Percentiles rank a stretch among this genome's conserved stretches.
phyloP scores from a whole-genome alignment of 176 grass and related monocot genomes.

The Aechmea fasciata region DNA sequence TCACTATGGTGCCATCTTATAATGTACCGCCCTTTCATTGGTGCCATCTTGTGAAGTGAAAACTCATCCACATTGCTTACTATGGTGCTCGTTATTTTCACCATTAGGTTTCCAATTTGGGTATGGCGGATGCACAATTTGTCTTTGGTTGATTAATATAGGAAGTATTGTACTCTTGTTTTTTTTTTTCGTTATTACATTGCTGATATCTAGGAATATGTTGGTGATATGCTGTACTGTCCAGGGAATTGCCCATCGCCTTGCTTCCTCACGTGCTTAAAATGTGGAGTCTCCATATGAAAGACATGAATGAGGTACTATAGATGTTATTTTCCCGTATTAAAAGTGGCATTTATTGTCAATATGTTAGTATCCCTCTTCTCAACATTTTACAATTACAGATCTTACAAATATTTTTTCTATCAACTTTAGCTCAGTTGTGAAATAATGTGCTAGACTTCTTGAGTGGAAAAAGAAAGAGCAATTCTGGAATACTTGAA shows the following conservation, averaged over 20 bases:
- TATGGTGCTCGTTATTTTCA: too few species aligned
- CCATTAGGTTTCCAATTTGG: too few species aligned
- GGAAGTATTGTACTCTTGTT: not conserved
- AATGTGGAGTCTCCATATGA: constrained; percentile 51
- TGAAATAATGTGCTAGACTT: not conserved
- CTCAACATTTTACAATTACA: constrained; percentile 10
- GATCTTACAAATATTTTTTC: not conserved
- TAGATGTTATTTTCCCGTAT: not conserved
- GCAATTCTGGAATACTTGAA: not conserved
- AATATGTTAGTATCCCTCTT: constrained; percentile 8
- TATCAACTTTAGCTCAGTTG: not conserved
- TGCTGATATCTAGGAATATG: not conserved
- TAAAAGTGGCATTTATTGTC: not conserved
- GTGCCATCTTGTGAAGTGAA: too few species aligned
- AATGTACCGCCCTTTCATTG: too few species aligned
- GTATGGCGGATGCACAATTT: too few species aligned
- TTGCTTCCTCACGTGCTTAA: constrained; percentile 48
- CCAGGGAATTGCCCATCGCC: constrained; percentile 56
- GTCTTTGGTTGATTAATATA: too few species aligned
- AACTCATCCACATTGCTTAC: too few species aligned
- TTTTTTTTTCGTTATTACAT: not conserved
- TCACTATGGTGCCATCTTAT: too few species aligned
- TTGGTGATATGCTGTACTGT: constrained; percentile 24
- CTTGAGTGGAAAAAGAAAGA: not conserved
- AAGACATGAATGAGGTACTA: constrained; percentile 62